Percentiles rank a stretch among this genome's conserved stretches.
Conservation (phyloP, 2,329 filamentous ascomycete genomes). For the Boeremia exigua region DNA sequence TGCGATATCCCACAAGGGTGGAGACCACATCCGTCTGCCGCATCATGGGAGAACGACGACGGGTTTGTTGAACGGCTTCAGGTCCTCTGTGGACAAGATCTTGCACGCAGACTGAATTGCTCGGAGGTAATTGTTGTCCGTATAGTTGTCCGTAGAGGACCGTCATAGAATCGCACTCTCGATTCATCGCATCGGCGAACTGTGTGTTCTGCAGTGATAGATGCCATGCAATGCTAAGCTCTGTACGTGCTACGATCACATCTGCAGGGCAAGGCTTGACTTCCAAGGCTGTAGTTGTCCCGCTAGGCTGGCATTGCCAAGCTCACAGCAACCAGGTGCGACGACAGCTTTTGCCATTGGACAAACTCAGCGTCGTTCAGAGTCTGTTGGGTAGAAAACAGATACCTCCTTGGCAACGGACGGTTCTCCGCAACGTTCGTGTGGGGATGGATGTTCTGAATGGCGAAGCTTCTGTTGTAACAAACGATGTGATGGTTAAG, state of each 20-base stretch:
- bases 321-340: not conserved
- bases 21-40: constrained; percentile 27
- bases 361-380: constrained; percentile 25
- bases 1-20: constrained; percentile 17
- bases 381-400: constrained; percentile 8
- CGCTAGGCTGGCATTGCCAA: constrained; percentile 14
- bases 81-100: not conserved
- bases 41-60: constrained; percentile 2
- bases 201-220: not conserved
- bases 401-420: constrained; percentile 17
- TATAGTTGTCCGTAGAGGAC: not conserved
- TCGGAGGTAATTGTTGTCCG: not conserved
- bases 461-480: constrained; percentile 40
- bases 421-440: constrained; percentile 34
- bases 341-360: constrained; percentile 4
- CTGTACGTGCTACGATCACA: constrained; percentile 12
- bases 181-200: not conserved
- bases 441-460: constrained; percentile 20
- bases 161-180: not conserved
- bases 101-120: not conserved
- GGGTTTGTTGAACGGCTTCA: not conserved
- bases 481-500: constrained; percentile 34
- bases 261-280: constrained; percentile 20
- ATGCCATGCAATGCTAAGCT: constrained; percentile 11
- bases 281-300: constrained; percentile 23